phyloP scores from a whole-genome alignment of 2,329 filamentous ascomycete genomes.

The Aureobasidium sp. region DNA sequence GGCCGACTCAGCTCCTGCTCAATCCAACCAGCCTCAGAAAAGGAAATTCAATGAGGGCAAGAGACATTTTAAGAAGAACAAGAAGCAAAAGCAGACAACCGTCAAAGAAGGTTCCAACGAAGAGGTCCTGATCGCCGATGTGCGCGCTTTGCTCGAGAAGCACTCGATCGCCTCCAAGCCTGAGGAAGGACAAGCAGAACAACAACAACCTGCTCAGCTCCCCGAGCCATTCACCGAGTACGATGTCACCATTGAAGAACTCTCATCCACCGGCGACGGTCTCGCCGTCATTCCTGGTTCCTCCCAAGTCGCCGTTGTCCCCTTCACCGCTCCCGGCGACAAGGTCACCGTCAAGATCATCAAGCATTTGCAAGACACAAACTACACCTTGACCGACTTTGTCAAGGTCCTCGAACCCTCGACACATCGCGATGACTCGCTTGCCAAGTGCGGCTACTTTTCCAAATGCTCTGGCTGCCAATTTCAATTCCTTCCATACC shows the following conservation, averaged over 20 bases:
- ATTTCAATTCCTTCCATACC: slow-evolving; percentile 92
- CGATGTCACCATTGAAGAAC: slow-evolving; percentile 69
- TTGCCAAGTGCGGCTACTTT: slow-evolving; percentile 82
- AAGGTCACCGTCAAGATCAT: slow-evolving; percentile 69
- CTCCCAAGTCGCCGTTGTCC: slow-evolving; percentile 75
- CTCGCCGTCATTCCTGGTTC: slow-evolving; percentile 63
- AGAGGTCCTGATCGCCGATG: slow-evolving; percentile 42
- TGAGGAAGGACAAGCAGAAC: slow-evolving; percentile 15
- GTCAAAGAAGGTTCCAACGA: slow-evolving; percentile 42
- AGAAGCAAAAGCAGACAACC: slow-evolving; percentile 39
- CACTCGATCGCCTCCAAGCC: slow-evolving; percentile 21
- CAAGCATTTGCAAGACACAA: slow-evolving; percentile 57
- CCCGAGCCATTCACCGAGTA: slow-evolving; percentile 67
- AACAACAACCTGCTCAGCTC: slow-evolving; percentile 31
- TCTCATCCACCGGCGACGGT: slow-evolving; percentile 90
- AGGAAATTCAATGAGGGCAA: slow-evolving; percentile 32
- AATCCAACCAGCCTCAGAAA: slow-evolving; percentile 23
- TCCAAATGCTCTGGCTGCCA: slow-evolving; percentile 83
- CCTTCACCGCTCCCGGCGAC: slow-evolving; percentile 84
- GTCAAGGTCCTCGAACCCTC: slow-evolving; percentile 69
- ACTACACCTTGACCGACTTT: slow-evolving; percentile 75
- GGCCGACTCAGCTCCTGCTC: slow-evolving; percentile 9
- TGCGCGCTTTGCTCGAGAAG: slow-evolving; percentile 37
- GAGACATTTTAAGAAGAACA: slow-evolving; percentile 37
- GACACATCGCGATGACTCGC: slow-evolving; percentile 65